Percentiles rank a stretch among this genome's conserved stretches.
These are phyloP conservation scores for Sporothrix brunneoviolacea DNA, from an alignment of 2,329 filamentous ascomycete genomes.

Conservation along the genomic window DNA sequence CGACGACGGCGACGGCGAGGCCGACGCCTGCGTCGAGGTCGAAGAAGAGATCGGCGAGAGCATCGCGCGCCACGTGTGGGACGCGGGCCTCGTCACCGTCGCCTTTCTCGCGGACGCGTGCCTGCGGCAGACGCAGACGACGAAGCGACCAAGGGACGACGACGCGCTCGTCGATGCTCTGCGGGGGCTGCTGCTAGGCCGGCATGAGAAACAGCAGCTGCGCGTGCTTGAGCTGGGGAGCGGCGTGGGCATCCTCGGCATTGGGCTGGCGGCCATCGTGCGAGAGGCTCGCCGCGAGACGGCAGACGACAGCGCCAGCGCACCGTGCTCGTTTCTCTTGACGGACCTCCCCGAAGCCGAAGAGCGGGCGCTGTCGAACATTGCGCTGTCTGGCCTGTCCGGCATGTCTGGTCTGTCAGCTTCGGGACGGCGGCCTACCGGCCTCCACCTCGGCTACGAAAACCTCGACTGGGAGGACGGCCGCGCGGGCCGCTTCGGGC, in stretches of 20 bases:
- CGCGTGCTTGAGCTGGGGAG: conserved; percentile 50
- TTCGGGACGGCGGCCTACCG: too few relatives aligned
- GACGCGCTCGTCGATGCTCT: conserved; percentile 18
- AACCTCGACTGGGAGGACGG: conserved; percentile 53
- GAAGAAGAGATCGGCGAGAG: conserved; percentile 54
- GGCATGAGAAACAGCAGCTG: conserved; percentile 20
- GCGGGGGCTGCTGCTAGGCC: conserved; percentile 23
- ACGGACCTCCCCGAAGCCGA: conserved; percentile 52
- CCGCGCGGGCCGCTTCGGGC: conserved; percentile 37
- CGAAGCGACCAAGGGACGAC: neutral
- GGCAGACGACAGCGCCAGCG: neutral
- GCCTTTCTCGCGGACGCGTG: conserved; percentile 29
- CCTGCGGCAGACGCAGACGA: neutral
- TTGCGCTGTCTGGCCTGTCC: conserved; percentile 22
- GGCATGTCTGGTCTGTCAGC: too few relatives aligned
- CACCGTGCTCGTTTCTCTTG: conserved; percentile 29
- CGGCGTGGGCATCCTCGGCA: conserved; percentile 49
- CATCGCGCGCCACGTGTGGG: conserved; percentile 55
- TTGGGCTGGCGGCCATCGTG: conserved; percentile 35
- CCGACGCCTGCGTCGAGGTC: conserved; percentile 31
- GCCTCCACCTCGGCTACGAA: conserved; percentile 38
- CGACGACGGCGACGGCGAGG: neutral
- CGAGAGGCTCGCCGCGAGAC: neutral
- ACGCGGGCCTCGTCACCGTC: conserved; percentile 45
- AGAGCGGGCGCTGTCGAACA: conserved; percentile 42